phyloP scores from a whole-genome alignment of 169 alveolate genomes.

The Hepatocystis sp. region DNA sequence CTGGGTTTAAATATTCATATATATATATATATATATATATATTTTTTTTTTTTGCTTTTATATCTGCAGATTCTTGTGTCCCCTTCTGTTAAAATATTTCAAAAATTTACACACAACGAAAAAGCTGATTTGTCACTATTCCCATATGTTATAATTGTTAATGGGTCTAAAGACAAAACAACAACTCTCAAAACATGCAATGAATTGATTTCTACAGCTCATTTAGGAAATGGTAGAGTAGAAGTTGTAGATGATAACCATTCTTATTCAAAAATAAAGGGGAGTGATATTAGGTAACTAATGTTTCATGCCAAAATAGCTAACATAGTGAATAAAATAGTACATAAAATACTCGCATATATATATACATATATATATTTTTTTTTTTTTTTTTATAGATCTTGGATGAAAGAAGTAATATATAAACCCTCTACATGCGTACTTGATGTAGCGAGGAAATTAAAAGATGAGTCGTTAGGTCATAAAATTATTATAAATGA shows the following conservation, averaged over 20 bases:
- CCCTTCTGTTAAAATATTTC: slow-evolving; percentile 73
- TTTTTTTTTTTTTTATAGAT: slow-evolving; percentile 22
- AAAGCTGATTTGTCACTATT: slow-evolving; percentile 49
- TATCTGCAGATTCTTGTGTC: slow-evolving; percentile 43
- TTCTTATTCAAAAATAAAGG: slow-evolving; percentile 64
- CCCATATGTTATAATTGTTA: slow-evolving; percentile 72
- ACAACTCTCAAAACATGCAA: slow-evolving; percentile 39
- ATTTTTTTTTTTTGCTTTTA: background rate
- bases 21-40: background rate
- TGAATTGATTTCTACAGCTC: slow-evolving; percentile 40
- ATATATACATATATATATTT: too few relatives aligned
- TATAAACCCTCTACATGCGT: slow-evolving; percentile 50
- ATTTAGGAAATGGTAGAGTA: slow-evolving; percentile 64
- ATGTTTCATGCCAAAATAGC: too few relatives aligned
- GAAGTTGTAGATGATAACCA: slow-evolving; percentile 66
- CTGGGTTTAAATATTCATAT: background rate
- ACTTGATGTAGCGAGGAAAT: slow-evolving; percentile 49
- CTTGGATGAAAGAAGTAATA: slow-evolving; percentile 73
- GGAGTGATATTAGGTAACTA: slow-evolving; percentile 56
- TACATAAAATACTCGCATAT: background rate
- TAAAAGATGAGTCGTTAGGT: slow-evolving; percentile 41
- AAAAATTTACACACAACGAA: slow-evolving; percentile 66
- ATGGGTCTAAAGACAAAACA: slow-evolving; percentile 57
- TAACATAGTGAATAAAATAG: too few relatives aligned
- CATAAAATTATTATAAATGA: slow-evolving; percentile 19